phyloP scores from a whole-genome alignment of 345 rosid genomes.

The Gossypium herbaceum region DNA sequence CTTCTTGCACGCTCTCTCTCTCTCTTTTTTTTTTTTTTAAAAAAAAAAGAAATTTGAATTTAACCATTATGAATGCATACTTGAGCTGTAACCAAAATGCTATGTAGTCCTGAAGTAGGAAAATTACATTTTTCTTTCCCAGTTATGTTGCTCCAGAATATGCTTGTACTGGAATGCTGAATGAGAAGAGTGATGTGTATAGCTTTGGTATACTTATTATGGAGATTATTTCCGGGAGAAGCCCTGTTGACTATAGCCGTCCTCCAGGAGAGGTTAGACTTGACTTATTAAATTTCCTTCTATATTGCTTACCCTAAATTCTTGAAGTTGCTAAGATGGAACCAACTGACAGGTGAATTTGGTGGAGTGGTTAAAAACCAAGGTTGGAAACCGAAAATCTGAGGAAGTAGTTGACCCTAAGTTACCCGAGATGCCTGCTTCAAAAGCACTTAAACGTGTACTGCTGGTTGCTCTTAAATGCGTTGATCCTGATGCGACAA shows the following conservation, averaged over 20 bases:
- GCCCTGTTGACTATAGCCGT: conserved; percentile 84
- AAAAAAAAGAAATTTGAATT: not conserved
- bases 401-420: conserved; percentile 92
- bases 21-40: not conserved
- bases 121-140: conserved; percentile 12
- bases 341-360: conserved; percentile 61
- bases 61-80: not conserved
- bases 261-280: conserved; percentile 80
- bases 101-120: not conserved
- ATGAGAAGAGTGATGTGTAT: conserved; percentile 88
- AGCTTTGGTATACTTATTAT: conserved; percentile 91
- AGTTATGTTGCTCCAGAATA: conserved; percentile 97
- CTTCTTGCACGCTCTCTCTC: not conserved
- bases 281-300: conserved; percentile 12
- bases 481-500: conserved; percentile 93
- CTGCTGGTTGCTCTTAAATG: conserved; percentile 84
- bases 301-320: not conserved
- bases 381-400: conserved; percentile 83
- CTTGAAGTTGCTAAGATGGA: conserved; percentile 11
- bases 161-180: conserved; percentile 96
- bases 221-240: conserved; percentile 91
- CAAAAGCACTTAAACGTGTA: conserved; percentile 85
- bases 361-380: conserved; percentile 89
- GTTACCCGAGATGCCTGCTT: conserved; percentile 74
- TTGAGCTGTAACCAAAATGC: not conserved